These are phyloP conservation scores for Talaromyces islandicus DNA, from an alignment of 2,329 filamentous ascomycete genomes.

Conservation along the genomic window DNA sequence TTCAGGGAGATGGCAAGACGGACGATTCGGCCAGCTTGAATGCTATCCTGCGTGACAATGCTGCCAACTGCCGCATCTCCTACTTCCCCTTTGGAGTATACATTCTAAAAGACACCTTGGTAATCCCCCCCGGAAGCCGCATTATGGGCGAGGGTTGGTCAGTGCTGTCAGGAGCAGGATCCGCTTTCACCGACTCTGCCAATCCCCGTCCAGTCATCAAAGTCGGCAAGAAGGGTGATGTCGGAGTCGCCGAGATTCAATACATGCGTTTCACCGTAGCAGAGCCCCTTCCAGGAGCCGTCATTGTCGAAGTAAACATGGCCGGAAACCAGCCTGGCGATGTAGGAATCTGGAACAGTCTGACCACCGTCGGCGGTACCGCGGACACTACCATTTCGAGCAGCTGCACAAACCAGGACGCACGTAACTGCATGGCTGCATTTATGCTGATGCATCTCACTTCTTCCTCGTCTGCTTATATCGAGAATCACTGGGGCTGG, in stretches of 20 bases:
- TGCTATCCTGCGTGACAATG: constrained; percentile 24
- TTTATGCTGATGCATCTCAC: constrained; percentile 48
- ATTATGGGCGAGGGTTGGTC: constrained; percentile 52
- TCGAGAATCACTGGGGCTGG: constrained; percentile 50
- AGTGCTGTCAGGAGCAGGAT: constrained; percentile 44
- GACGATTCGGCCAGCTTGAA: constrained; percentile 36
- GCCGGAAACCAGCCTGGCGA: constrained; percentile 41
- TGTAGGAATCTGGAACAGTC: constrained; percentile 46
- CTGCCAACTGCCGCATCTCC: constrained; percentile 42
- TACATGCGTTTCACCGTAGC: constrained; percentile 49
- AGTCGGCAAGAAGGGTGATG: constrained; percentile 46
- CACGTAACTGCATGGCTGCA: constrained; percentile 41
- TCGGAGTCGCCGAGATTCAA: constrained; percentile 44
- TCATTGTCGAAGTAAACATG: constrained; percentile 48
- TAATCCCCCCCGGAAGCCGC: constrained; percentile 42
- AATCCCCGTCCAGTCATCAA: constrained; percentile 44
- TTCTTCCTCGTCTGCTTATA: constrained; percentile 41
- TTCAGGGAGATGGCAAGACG: constrained; percentile 38
- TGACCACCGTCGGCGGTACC: constrained; percentile 43
- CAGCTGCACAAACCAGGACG: constrained; percentile 26
- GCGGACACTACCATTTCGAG: constrained; percentile 33
- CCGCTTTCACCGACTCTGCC: constrained; percentile 37
- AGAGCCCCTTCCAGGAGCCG: constrained; percentile 39
- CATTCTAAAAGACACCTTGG: constrained; percentile 41
- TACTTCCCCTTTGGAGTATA: constrained; percentile 55